A percentile compares a stretch with the other conserved stretches of the same genome.
These are phyloP conservation scores for Penicillium sp. DNA, from an alignment of 2,329 filamentous ascomycete species.

Conservation along the genomic window DNA sequence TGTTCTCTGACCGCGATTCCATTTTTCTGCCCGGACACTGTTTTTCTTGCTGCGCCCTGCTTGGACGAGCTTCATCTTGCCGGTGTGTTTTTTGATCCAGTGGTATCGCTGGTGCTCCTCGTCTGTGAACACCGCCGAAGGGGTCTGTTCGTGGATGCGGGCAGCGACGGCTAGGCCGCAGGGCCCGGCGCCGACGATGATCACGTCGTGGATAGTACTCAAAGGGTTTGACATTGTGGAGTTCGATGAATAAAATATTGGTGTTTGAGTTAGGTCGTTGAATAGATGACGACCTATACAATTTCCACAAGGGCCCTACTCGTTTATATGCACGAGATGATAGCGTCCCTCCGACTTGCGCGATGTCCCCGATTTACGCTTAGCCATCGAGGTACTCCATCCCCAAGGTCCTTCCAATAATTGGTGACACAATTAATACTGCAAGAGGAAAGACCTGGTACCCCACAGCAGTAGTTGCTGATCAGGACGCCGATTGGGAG, in stretches of 20 bases:
- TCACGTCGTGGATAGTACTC: constrained; percentile 55
- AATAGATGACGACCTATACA: not conserved
- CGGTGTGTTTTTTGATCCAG: constrained; percentile 69
- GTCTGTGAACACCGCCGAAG: constrained; percentile 78
- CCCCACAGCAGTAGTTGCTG: constrained; percentile 9
- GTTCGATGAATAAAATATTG: too few species aligned
- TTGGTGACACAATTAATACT: constrained; percentile 3
- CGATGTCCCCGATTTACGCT: constrained; percentile 21
- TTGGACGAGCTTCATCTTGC: constrained; percentile 54
- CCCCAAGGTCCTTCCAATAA: constrained; percentile 35
- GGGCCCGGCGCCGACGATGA: constrained; percentile 74
- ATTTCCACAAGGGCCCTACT: not conserved
- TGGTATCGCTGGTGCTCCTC: constrained; percentile 80
- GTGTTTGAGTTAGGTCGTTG: too few species aligned
- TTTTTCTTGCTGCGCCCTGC: constrained; percentile 30
- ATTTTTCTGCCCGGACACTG: constrained; percentile 32
- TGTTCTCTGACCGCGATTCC: constrained; percentile 19
- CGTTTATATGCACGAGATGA: not conserved
- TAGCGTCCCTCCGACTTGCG: not conserved
- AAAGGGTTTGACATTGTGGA: not conserved
- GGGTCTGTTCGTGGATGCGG: constrained; percentile 69
- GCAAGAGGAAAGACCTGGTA: not conserved
- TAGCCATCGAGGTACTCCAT: constrained; percentile 35
- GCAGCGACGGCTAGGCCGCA: constrained; percentile 74
- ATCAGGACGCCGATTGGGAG: constrained; percentile 4